Percentiles rank a stretch among this genome's conserved stretches.
Conservation (phyloP, 169 alveolate genomes). For the Plasmodium ovale region DNA sequence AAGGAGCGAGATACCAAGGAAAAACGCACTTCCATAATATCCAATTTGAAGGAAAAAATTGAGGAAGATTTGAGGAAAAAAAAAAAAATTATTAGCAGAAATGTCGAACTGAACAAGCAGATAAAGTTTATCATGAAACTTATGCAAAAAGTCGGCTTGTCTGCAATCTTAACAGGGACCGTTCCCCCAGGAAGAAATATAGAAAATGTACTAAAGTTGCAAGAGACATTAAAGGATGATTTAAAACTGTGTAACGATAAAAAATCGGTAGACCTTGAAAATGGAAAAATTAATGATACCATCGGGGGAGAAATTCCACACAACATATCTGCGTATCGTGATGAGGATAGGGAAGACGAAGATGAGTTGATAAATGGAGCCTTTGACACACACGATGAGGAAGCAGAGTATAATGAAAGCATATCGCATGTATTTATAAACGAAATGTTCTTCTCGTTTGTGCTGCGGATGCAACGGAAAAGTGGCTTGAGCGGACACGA, state of each 20-base stretch:
- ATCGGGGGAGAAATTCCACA: neutral
- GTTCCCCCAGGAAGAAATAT: conserved; percentile 76
- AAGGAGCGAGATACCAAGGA: conserved; percentile 52
- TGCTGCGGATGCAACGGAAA: conserved; percentile 48
- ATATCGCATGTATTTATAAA: conserved; percentile 76
- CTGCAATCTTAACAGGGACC: conserved; percentile 58
- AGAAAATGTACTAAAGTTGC: conserved; percentile 65
- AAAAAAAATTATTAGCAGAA: conserved; percentile 61
- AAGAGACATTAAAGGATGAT: conserved; percentile 64
- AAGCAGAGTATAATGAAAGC: conserved; percentile 37
- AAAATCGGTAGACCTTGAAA: conserved; percentile 12
- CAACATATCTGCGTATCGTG: neutral
- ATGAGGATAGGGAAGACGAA: conserved; percentile 3
- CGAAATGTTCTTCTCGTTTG: conserved; percentile 69
- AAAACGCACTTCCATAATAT: conserved; percentile 71
- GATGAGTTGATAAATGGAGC: conserved; percentile 2
- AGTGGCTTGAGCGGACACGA: neutral
- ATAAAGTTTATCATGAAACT: conserved; percentile 73
- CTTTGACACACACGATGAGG: conserved; percentile 34
- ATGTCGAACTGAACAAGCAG: conserved; percentile 73
- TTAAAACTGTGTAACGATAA: conserved; percentile 31
- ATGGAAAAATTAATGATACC: neutral
- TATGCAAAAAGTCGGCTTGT: conserved; percentile 74
- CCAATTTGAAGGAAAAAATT: conserved; percentile 66
- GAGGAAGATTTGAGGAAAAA: conserved; percentile 70